A percentile compares a stretch with the other conserved stretches of the same genome.
phyloP scores from a whole-genome alignment of 2,329 filamentous ascomycete species.

The Penicillium decumbens region DNA sequence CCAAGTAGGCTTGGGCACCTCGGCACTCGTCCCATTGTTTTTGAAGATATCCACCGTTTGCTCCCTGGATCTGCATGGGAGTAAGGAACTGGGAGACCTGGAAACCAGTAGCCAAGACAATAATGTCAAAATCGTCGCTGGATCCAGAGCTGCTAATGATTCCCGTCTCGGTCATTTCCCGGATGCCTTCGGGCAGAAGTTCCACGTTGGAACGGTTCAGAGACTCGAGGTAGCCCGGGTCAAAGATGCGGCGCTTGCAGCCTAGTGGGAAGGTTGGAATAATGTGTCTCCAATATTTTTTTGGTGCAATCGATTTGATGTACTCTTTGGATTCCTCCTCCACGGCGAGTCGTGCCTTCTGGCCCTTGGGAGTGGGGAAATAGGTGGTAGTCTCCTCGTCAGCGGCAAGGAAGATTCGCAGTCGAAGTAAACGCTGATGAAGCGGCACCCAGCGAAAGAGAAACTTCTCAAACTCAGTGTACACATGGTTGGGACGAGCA shows the following conservation, averaged over 20 bases:
- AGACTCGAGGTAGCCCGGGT: conserved; percentile 25
- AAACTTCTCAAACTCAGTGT: conserved; percentile 7
- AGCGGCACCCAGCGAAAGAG: conserved; percentile 5
- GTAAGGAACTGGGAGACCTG: conserved; percentile 34
- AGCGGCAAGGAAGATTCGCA: conserved; percentile 17
- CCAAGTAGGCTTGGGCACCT: conserved; percentile 32
- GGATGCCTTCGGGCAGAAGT: conserved; percentile 9
- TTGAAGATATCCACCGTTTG: conserved; percentile 16
- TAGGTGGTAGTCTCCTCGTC: conserved; percentile 20
- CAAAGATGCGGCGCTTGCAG: conserved; percentile 32
- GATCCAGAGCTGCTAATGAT: conserved; percentile 14
- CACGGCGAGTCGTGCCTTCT: conserved; percentile 6
- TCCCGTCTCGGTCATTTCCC: conserved; percentile 12
- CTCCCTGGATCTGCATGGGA: conserved; percentile 31
- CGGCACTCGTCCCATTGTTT: conserved; percentile 27
- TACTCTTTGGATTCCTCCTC: conserved; percentile 18
- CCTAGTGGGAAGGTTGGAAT: conserved; percentile 24
- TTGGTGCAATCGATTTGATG: conserved; percentile 17
- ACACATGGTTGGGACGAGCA: conserved; percentile 3
- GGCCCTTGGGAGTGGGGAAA: conserved; percentile 12
- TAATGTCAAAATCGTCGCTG: conserved; percentile 25
- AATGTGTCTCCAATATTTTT: conserved; percentile 17
- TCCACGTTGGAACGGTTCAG: conserved; percentile 10
- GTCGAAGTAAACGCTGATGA: neutral
- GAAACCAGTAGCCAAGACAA: conserved; percentile 37